Base-by-base conservation (phyloP, 1,284 basidiomycete genomes). In the Volvariella volvacea region DNA sequence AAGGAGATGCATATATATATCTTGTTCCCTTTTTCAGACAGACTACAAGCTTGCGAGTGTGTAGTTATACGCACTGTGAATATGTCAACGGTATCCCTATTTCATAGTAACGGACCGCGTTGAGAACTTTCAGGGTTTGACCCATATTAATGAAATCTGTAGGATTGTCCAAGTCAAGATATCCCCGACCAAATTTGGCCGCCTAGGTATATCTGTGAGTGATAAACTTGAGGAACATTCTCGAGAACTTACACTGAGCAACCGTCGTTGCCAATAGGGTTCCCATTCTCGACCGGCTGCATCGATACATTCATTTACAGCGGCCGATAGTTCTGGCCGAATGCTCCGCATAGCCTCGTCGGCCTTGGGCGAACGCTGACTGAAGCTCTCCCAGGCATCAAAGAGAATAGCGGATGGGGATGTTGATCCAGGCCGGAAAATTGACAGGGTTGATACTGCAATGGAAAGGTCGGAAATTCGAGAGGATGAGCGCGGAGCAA, bases 211-310 rank as follows among this genome's bases (percentile, higher is more conserved):
- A 39, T 40, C 7, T 47, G n/a, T n/a, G 9, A 12, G 43, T 4
- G 36, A 46, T 20, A 33, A 19, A 9, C 9, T 15, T 36, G 9
- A 15, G 19, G n/a, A 15, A 28, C 28, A 7, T 14, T 19, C 19
- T 0, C 22, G n/a, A 36, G 17, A 31, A 66, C 80, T 58, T 50
- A 91, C 91, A 59, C 80, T 90, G 15, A 99, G 73, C 31, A 99
- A 70, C 40, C 79, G 76, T 46, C 85, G 80, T 61, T 99, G 95
- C 90, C 91, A 95, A 46, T 77, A 70, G 0, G 85, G 81, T 45
- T 95, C 91, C 82, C 90, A 92, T 64, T 97, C 94, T 44, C 84
- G 76, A 1, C 89, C 91, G 1, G 96, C 95, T 21, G 95, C 95
- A 49, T 94, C 90, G 21, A 98, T 84, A 54, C 93, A 94, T 36